Evolutionary conservation across 352 stramenopile species (phyloP).

Genomic region (Thalassiosira exigua): DNA sequence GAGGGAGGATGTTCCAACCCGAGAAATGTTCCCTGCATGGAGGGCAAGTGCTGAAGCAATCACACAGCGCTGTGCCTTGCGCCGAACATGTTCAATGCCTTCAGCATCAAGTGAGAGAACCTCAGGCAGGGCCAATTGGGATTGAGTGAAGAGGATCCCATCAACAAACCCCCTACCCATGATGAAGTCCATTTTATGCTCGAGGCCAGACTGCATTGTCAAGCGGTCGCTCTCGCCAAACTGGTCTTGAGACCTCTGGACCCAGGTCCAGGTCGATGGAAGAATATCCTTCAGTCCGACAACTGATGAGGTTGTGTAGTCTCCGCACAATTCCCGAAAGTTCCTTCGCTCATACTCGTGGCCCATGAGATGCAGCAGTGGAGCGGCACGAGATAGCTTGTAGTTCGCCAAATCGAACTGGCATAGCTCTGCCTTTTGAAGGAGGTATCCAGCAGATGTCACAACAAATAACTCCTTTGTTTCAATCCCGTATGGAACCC

Average conservation of each 20-base stretch:
- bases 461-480: constrained; percentile 41
- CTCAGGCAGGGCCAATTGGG: constrained; percentile 43
- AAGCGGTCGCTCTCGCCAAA: constrained; percentile 13
- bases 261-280: constrained; percentile 42
- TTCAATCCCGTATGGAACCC: constrained; percentile 41
- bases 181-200: constrained; percentile 51
- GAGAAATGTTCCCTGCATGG: constrained; percentile 55
- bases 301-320: constrained; percentile 22
- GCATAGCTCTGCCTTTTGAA: constrained; percentile 64
- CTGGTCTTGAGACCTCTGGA: constrained; percentile 20
- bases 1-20: constrained; percentile 24
- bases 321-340: constrained; percentile 27
- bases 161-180: constrained; percentile 56
- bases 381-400: constrained; percentile 35
- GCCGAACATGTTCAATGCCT: constrained; percentile 39
- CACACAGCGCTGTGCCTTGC: constrained; percentile 47
- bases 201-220: constrained; percentile 25
- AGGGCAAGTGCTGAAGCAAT: constrained; percentile 60
- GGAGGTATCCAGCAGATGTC: constrained; percentile 50
- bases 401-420: constrained; percentile 59
- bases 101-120: constrained; percentile 43
- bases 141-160: constrained; percentile 43
- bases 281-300: constrained; percentile 36
- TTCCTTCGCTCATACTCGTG: constrained; percentile 51
- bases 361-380: constrained; percentile 40